phyloP scores from a whole-genome alignment of 306 rosid species.

The Cucumis hystrix region DNA sequence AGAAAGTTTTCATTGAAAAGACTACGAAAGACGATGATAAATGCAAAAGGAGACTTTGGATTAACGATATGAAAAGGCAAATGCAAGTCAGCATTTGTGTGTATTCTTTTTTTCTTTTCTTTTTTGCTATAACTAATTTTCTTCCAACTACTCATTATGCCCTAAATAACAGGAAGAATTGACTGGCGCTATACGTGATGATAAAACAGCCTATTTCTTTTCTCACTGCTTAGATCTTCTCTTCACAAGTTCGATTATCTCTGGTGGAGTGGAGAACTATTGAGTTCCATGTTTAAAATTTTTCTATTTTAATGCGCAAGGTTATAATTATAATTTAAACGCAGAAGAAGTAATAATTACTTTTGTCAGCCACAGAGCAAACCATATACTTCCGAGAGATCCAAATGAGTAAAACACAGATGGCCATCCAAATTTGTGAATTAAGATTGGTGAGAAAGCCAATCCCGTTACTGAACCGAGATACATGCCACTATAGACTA shows the following conservation, averaged over 20 bases:
- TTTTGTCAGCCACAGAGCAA: constrained; percentile 65
- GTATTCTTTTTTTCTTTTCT: too few species aligned
- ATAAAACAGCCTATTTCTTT: not conserved
- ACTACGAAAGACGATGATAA: not conserved
- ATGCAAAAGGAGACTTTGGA: not conserved
- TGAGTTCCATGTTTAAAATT: not conserved
- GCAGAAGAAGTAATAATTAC: constrained; percentile 26
- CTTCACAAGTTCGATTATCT: not conserved
- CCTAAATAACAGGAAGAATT: not conserved
- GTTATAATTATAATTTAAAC: not conserved
- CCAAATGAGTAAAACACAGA: constrained; percentile 95
- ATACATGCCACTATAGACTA: constrained; percentile 96
- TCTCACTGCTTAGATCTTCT: not conserved
- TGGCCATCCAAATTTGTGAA: constrained; percentile 83
- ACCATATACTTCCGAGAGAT: constrained; percentile 95
- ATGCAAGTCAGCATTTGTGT: too few species aligned
- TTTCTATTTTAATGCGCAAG: not conserved
- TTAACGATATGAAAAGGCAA: too few species aligned
- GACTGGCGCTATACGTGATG: not conserved
- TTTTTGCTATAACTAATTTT: not conserved
- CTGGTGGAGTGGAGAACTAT: not conserved
- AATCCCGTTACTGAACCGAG: constrained; percentile 92
- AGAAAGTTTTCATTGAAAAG: not conserved
- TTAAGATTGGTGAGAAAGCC: constrained; percentile 69
- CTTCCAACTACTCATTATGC: not conserved